Percentiles rank a stretch among this genome's conserved stretches.
Conservation (phyloP, 257 asterid species). For the Solanum medicagineum region DNA sequence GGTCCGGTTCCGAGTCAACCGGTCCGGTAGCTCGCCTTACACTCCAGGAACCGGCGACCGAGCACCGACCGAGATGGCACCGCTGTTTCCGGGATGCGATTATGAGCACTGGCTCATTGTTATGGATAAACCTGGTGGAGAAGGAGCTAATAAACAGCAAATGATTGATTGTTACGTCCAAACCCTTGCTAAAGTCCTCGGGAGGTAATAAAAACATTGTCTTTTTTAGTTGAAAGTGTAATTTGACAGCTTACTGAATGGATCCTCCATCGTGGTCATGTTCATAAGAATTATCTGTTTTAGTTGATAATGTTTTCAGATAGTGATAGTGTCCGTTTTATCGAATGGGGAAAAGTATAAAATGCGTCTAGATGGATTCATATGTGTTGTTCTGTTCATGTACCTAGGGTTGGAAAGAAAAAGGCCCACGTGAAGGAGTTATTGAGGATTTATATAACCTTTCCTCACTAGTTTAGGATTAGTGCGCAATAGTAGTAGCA, state of each 20-base stretch:
- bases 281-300: neutral
- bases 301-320: neutral
- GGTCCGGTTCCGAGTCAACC: neutral
- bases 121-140: slow-evolving; percentile 16
- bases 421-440: neutral
- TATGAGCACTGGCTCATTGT: slow-evolving; percentile 20
- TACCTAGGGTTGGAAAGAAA: neutral
- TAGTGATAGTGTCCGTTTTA: neutral
- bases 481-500: neutral
- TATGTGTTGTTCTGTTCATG: neutral
- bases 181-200: slow-evolving; percentile 20
- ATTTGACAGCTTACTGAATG: neutral
- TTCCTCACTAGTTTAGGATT: neutral
- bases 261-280: neutral
- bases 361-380: neutral
- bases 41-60: slow-evolving; percentile 7
- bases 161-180: slow-evolving; percentile 18
- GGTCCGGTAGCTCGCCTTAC: neutral
- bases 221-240: neutral
- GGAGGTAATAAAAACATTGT: neutral
- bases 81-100: slow-evolving; percentile 16
- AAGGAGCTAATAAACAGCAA: slow-evolving; percentile 13
- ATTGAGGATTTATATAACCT: neutral
- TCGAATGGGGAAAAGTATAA: neutral
- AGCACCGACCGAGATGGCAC: slow-evolving; percentile 12